A percentile compares a stretch with the other conserved stretches of the same genome.
Conservation (phyloP, 441 rosid species). For the Melastoma candidum region DNA sequence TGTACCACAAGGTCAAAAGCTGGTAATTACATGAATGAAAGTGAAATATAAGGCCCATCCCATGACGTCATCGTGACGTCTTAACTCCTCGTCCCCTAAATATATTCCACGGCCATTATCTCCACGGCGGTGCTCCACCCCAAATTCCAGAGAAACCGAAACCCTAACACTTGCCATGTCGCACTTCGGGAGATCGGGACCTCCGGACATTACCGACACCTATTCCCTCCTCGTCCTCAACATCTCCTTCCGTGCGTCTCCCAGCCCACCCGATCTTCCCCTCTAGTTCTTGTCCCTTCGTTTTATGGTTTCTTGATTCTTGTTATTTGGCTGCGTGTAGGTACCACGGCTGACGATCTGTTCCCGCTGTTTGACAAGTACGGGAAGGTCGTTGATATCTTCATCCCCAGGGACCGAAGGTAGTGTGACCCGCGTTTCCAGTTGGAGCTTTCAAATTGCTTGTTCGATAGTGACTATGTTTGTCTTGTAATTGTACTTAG, state of each 20-base stretch:
- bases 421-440: slow-evolving; percentile 1
- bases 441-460: too few relatives aligned
- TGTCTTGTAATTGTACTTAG: slow-evolving; percentile 15
- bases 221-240: slow-evolving; percentile 11
- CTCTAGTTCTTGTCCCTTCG: too few relatives aligned
- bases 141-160: too few relatives aligned
- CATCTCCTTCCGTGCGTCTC: slow-evolving; percentile 9
- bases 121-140: too few relatives aligned
- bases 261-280: neutral
- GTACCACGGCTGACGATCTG: slow-evolving; percentile 66
- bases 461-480: neutral
- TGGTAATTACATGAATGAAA: too few relatives aligned
- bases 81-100: too few relatives aligned
- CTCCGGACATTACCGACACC: slow-evolving; percentile 11
- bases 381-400: slow-evolving; percentile 66
- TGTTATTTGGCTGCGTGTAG: slow-evolving; percentile 17
- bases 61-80: too few relatives aligned
- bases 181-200: slow-evolving; percentile 9
- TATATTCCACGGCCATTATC: too few relatives aligned
- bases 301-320: slow-evolving; percentile 3
- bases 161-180: neutral
- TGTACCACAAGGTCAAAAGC: too few relatives aligned
- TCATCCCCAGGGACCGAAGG: slow-evolving; percentile 77
- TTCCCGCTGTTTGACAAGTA: slow-evolving; percentile 68
- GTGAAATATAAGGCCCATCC: too few relatives aligned